phyloP scores from a whole-genome alignment of 2,329 filamentous ascomycete species.

The Colletotrichum salicis region DNA sequence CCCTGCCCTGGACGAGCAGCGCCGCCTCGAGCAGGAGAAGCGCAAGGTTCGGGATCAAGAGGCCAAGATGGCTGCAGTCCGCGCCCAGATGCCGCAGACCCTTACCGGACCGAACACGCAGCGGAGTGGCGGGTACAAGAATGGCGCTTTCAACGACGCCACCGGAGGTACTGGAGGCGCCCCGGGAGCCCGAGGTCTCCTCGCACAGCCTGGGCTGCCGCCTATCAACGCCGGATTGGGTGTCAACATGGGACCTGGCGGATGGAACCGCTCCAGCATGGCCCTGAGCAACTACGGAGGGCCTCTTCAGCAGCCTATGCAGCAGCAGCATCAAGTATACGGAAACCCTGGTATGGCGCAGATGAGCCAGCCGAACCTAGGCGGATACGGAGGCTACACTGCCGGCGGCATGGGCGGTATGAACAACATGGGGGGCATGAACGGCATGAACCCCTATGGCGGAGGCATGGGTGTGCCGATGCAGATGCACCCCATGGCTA shows the following conservation, averaged over 20 bases:
- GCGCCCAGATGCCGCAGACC: slow-evolving; percentile 60
- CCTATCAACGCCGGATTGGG: slow-evolving; percentile 40
- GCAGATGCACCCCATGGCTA: slow-evolving; percentile 27
- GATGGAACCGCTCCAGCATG: slow-evolving; percentile 39
- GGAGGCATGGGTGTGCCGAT: slow-evolving; percentile 38
- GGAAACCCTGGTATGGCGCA: slow-evolving; percentile 24
- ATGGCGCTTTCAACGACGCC: slow-evolving; percentile 67
- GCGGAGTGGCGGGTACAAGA: slow-evolving; percentile 58
- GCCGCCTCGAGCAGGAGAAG: slow-evolving; percentile 52
- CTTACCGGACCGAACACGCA: slow-evolving; percentile 46
- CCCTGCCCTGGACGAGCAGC: slow-evolving; percentile 54
- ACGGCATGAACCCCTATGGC: slow-evolving; percentile 36
- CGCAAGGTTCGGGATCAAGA: slow-evolving; percentile 56
- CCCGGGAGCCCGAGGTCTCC: slow-evolving; percentile 7
- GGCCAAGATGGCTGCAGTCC: slow-evolving; percentile 59
- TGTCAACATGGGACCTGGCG: slow-evolving; percentile 38
- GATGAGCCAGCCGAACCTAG: slow-evolving; percentile 22
- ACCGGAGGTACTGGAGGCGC: slow-evolving; percentile 50
- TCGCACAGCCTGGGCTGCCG: not conserved
- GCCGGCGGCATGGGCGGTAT: slow-evolving; percentile 38
- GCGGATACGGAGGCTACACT: slow-evolving; percentile 18
- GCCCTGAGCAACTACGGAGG: slow-evolving; percentile 45
- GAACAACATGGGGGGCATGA: slow-evolving; percentile 34
- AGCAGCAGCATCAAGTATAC: slow-evolving; percentile 36
- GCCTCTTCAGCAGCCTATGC: slow-evolving; percentile 28